These are phyloP conservation scores for Tagetes erecta DNA, from an alignment of 129 eudicot genomes.

Conservation along the genomic window DNA sequence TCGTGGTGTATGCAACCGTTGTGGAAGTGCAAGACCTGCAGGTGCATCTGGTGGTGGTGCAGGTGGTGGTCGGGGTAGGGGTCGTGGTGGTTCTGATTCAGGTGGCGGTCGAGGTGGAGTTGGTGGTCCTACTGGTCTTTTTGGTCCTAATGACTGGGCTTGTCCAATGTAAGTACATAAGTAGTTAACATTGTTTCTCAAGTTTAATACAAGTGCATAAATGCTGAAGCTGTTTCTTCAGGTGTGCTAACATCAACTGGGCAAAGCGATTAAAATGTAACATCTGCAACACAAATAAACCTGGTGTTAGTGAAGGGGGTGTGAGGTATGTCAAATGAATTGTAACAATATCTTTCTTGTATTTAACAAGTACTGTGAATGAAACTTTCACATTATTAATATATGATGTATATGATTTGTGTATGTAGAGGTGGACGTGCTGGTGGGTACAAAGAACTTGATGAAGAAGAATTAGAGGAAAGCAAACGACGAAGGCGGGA, in stretches of 20 bases:
- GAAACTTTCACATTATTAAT: neutral
- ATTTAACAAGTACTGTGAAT: neutral
- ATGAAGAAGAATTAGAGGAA: conserved; percentile 94
- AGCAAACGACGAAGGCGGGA: conserved; percentile 82
- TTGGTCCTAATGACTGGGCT: conserved; percentile 98
- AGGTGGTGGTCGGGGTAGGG: conserved; percentile 86
- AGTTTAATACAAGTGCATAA: neutral
- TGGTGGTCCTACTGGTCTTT: conserved; percentile 77
- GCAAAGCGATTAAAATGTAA: conserved; percentile 94
- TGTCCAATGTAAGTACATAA: conserved; percentile 85
- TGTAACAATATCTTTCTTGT: neutral
- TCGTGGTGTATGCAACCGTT: conserved; percentile 99
- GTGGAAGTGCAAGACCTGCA: conserved; percentile 96
- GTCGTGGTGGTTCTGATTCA: conserved; percentile 69
- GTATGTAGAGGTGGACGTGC: conserved; percentile 89
- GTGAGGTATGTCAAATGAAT: conserved; percentile 56
- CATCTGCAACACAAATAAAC: conserved; percentile 96
- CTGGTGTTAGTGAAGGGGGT: conserved; percentile 90
- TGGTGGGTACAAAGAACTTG: conserved; percentile 99
- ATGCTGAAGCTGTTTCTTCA: conserved; percentile 24
- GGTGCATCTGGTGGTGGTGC: conserved; percentile 84
- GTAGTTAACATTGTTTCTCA: neutral
- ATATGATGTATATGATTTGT: neutral
- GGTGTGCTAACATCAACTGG: conserved; percentile 99
- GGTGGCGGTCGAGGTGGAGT: conserved; percentile 67